Base-by-base conservation (phyloP, 441 rosid genomes). In the Pelargonium exstipulatum region DNA sequence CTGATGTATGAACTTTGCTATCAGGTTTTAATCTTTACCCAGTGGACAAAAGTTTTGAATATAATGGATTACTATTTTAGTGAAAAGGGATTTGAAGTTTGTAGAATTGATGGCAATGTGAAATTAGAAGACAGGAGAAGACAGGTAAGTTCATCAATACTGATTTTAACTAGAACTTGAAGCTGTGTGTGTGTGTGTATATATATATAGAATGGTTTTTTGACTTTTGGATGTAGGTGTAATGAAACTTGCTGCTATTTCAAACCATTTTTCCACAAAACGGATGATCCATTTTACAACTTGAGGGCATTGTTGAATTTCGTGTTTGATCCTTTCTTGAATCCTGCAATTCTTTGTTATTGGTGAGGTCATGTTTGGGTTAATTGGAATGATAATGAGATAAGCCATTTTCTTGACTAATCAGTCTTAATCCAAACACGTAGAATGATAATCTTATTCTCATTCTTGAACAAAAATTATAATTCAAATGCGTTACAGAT, bases 61-160 rank as follows among this genome's bases (percentile, higher is more conserved):
- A 87, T 95, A 75, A 95, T 95, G 96, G 98, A 95, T 13, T 95
- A 90, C 74, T 95, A 95, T 79, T 92, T 95, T 73, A 85, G 90
- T 79, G 98, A 89, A 74, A 95, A 83, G 74, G 98, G 98, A 43
- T 86, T 85, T 78, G 85, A 85, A 71, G 94, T 92, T 69, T 95
- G 97, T 76, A 86, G 98, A 75, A 95, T 95, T 76, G 99, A 95
- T 82, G 99, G 98, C 69, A 42, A 0, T 37, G 97, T 95, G 77
- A 89, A 78, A 60, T 77, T 92, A 76, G 89, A 88, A 0, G 92
- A 95, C 66, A 85, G 99, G 80, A 87, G 65, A 82, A 85, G 87
- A 76, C 99, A 95, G 99, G 99, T 95, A 70, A 66, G 69, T 65
- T 40, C 45, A 9, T 40, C 45, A 16, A 3, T 10, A 55, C 62